Conservation (phyloP, 768 basidiomycete genomes). For the Leccinum olivaceopallidum region DNA sequence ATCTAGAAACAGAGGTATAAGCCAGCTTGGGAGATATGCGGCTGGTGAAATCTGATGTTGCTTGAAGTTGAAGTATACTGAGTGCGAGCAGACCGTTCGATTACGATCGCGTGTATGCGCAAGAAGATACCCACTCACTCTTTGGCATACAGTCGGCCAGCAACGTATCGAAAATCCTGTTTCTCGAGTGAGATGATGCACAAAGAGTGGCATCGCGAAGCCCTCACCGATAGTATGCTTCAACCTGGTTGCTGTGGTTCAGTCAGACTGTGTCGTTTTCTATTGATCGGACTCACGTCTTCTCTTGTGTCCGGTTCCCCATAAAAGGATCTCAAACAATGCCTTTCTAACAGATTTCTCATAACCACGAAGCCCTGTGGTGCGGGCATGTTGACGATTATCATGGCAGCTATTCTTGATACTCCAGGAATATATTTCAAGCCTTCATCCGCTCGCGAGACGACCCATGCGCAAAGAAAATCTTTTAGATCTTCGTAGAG, state of each 20-base stretch:
- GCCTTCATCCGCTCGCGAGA: conserved; percentile 80
- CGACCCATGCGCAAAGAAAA: conserved; percentile 85
- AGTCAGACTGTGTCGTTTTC: conserved; percentile 28
- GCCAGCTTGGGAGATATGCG: conserved; percentile 82
- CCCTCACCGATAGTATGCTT: conserved; percentile 84
- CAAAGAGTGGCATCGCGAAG: not conserved
- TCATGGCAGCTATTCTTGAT: conserved; percentile 81
- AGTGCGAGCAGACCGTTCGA: conserved; percentile 1
- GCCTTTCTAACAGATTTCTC: conserved; percentile 83
- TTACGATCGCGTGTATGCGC: not conserved
- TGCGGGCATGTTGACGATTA: conserved; percentile 77
- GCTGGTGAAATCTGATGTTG: conserved; percentile 88
- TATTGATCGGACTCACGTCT: conserved; percentile 58
- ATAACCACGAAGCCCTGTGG: conserved; percentile 78
- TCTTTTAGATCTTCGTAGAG: conserved; percentile 82
- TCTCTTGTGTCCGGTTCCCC: conserved; percentile 68
- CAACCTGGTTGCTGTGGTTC: conserved; percentile 53
- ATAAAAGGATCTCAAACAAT: conserved; percentile 84
- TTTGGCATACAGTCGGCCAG: conserved; percentile 94
- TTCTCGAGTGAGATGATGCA: conserved; percentile 14
- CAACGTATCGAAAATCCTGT: conserved; percentile 88
- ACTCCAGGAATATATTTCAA: conserved; percentile 70
- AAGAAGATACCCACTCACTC: conserved; percentile 47
- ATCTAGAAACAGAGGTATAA: conserved; percentile 76
- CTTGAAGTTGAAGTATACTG: conserved; percentile 94